Percentiles rank a stretch among this genome's conserved stretches.
Evolutionary conservation across 2,329 filamentous ascomycete genomes (phyloP).

Genomic region (Ilyonectria sp.): DNA sequence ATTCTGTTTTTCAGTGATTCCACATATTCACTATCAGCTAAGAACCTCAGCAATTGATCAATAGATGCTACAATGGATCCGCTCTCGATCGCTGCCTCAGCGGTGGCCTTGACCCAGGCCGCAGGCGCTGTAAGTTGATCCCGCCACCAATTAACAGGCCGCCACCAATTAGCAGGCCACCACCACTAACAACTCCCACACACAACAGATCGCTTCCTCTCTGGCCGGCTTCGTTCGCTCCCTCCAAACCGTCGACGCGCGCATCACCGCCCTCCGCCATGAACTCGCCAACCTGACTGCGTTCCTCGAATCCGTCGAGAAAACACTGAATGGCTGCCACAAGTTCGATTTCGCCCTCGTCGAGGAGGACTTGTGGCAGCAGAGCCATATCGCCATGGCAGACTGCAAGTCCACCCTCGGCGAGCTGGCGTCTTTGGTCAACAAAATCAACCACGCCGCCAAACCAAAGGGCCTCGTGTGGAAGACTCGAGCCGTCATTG

Average conservation of each 20-base stretch:
- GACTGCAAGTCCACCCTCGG: constrained; percentile 9
- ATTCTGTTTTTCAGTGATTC: too few species aligned
- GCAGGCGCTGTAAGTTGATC: constrained; percentile 4
- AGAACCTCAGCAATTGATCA: neutral
- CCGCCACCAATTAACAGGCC: neutral
- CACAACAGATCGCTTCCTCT: constrained; percentile 5
- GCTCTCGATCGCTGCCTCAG: constrained; percentile 14
- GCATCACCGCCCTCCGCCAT: constrained; percentile 35
- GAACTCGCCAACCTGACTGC: constrained; percentile 41
- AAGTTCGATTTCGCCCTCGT: constrained; percentile 38
- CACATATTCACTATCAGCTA: neutral
- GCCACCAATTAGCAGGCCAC: neutral
- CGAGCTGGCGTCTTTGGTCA: neutral
- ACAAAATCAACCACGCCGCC: neutral
- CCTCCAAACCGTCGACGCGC: constrained; percentile 36
- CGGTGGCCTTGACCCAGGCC: constrained; percentile 10
- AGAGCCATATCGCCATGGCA: constrained; percentile 39
- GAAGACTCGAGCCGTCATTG: neutral
- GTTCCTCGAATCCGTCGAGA: constrained; percentile 40
- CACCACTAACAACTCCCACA: too few species aligned
- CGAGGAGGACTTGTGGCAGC: constrained; percentile 43
- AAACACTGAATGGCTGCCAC: constrained; percentile 38
- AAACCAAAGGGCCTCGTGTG: constrained; percentile 5
- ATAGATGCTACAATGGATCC: constrained; percentile 9
- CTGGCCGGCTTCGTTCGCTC: constrained; percentile 18